These are phyloP conservation scores for Fraxinus anomala DNA, from an alignment of 257 asterid genomes.

Conservation along the genomic window DNA sequence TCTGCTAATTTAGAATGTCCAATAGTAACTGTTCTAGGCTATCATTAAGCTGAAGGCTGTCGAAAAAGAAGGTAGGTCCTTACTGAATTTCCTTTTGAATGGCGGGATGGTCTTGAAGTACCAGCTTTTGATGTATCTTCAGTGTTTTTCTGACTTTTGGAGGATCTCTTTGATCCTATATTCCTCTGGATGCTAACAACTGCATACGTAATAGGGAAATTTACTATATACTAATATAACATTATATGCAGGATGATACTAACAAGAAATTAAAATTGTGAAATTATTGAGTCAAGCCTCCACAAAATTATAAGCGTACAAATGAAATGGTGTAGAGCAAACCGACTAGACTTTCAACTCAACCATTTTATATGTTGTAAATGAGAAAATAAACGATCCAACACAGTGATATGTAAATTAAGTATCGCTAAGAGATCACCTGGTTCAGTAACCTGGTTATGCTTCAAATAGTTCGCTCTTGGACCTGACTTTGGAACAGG, in stretches of 20 bases:
- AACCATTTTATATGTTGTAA: neutral
- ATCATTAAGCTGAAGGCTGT: slow-evolving; percentile 13
- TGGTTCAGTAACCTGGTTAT: slow-evolving; percentile 56
- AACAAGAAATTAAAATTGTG: no score
- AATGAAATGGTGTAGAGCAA: no score
- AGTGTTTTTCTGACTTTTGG: slow-evolving; percentile 41
- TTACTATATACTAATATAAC: neutral
- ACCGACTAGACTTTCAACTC: slow-evolving; percentile 5
- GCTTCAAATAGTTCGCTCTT: slow-evolving; percentile 45
- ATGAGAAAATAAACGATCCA: slow-evolving; percentile 10
- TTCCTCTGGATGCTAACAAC: slow-evolving; percentile 47
- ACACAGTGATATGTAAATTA: slow-evolving; percentile 22
- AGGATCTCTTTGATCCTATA: slow-evolving; percentile 45
- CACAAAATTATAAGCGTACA: no score
- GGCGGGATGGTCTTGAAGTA: slow-evolving; percentile 35
- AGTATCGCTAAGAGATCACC: slow-evolving; percentile 43
- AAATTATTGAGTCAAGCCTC: no score
- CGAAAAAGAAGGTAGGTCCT: slow-evolving; percentile 35
- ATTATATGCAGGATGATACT: slow-evolving; percentile 17
- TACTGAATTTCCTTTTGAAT: slow-evolving; percentile 51
- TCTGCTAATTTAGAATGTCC: neutral
- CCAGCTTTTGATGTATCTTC: slow-evolving; percentile 43
- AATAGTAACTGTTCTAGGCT: neutral
- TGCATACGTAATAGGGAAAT: slow-evolving; percentile 34
- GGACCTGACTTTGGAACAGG: slow-evolving; percentile 56